These are phyloP conservation scores for Rhizophlyctis rosea DNA, from an alignment of 192 early-diverging fungal species.

Conservation along the genomic window DNA sequence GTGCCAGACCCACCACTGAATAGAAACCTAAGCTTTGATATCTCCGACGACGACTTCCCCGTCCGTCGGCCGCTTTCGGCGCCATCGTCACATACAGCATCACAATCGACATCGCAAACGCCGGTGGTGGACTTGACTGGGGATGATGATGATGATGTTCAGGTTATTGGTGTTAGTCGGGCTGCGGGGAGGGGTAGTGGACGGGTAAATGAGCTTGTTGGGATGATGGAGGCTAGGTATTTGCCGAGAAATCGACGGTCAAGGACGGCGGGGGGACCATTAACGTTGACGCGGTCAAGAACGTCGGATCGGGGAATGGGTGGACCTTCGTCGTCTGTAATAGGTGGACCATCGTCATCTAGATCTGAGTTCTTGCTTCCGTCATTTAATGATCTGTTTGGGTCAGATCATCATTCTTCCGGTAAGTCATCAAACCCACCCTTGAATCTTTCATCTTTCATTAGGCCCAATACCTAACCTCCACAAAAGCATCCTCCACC, in stretches of 20 bases:
- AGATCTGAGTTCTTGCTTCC: not conserved
- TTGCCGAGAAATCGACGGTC: not conserved
- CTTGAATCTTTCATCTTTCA: no score
- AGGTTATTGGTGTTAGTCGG: constrained; percentile 10
- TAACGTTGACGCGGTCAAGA: not conserved
- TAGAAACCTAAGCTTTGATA: no score
- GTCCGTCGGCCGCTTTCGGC: no score
- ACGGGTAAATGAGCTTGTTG: not conserved
- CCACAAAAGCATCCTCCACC: not conserved
- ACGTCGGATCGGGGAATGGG: no score
- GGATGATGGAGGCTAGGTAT: not conserved
- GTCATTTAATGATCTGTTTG: not conserved
- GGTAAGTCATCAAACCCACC: not conserved
- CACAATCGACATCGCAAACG: no score
- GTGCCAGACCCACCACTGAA: no score
- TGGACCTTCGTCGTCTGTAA: no score
- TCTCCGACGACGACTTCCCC: no score
- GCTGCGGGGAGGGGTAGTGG: not conserved
- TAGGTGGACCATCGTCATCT: not conserved
- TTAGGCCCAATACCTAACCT: not conserved
- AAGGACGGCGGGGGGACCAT: not conserved
- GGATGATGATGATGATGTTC: constrained; percentile 10
- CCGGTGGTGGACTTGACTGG: constrained; percentile 3
- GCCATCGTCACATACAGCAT: no score
- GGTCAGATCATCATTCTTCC: not conserved